phyloP scores from a whole-genome alignment of 2,329 filamentous ascomycete genomes.

The Septoria petroselini region DNA sequence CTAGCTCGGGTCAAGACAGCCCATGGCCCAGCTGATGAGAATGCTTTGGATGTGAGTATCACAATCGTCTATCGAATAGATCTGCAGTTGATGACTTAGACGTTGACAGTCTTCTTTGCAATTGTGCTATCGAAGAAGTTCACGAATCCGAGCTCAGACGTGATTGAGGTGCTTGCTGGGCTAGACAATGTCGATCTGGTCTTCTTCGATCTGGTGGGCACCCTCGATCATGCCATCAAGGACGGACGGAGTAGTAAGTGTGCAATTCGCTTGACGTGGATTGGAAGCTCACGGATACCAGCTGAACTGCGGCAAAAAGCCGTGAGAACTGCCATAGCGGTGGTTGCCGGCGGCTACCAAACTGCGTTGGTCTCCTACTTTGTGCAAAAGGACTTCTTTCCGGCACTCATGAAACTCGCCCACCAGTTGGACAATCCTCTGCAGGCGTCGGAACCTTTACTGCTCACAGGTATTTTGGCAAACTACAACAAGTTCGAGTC shows the following conservation, averaged over 20 bases:
- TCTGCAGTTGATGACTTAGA: slow-evolving; percentile 59
- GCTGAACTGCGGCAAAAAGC: slow-evolving; percentile 75
- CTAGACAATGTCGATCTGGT: slow-evolving; percentile 82
- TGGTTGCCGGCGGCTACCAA: slow-evolving; percentile 91
- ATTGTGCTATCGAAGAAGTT: slow-evolving; percentile 84
- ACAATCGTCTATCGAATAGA: slow-evolving; percentile 4
- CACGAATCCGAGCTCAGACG: slow-evolving; percentile 90
- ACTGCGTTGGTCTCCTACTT: slow-evolving; percentile 93
- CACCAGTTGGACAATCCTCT: slow-evolving; percentile 69
- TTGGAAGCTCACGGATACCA: slow-evolving; percentile 38
- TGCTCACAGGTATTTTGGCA: slow-evolving; percentile 78
- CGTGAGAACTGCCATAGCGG: slow-evolving; percentile 73
- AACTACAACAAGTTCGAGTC: slow-evolving; percentile 99
- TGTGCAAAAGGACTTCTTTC: slow-evolving; percentile 90
- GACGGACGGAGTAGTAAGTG: slow-evolving; percentile 66
- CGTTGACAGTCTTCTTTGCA: slow-evolving; percentile 81
- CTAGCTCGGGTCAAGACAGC: slow-evolving; percentile 64
- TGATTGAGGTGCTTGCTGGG: slow-evolving; percentile 84
- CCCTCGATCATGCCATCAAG: slow-evolving; percentile 77
- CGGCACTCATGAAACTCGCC: slow-evolving; percentile 89
- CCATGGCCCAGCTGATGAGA: slow-evolving; percentile 62
- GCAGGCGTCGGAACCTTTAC: slow-evolving; percentile 67
- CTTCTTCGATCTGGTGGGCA: slow-evolving; percentile 82
- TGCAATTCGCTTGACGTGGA: neutral
- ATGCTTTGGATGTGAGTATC: slow-evolving; percentile 76